These are phyloP conservation scores for Lasiodiplodia sp. DNA, from an alignment of 2,329 filamentous ascomycete genomes.

Conservation along the genomic window DNA sequence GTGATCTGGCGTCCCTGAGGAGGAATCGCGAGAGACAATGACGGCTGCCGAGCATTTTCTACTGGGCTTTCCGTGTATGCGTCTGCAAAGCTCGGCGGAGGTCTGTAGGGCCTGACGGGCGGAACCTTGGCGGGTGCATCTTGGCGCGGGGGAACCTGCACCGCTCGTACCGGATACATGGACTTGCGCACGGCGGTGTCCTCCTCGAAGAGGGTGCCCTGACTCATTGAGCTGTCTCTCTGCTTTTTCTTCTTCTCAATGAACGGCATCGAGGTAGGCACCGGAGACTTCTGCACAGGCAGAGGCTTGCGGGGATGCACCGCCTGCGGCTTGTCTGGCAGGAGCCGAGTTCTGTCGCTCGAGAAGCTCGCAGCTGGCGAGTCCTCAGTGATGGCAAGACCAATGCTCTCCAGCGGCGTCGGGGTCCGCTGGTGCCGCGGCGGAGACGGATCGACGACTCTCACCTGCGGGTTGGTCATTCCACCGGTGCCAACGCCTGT, in stretches of 20 bases:
- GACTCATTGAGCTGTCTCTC: slow-evolving; percentile 43
- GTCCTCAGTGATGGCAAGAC: slow-evolving; percentile 48
- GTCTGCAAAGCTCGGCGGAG: slow-evolving; percentile 13
- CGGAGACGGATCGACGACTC: slow-evolving; percentile 4
- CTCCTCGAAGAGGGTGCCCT: slow-evolving; percentile 49
- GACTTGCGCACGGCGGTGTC: slow-evolving; percentile 23
- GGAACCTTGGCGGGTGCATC: not conserved
- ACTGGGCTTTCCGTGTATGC: slow-evolving; percentile 13
- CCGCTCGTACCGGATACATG: slow-evolving; percentile 18
- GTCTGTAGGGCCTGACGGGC: slow-evolving; percentile 3
- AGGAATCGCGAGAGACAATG: slow-evolving; percentile 15
- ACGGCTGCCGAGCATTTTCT: not conserved
- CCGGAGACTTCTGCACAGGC: slow-evolving; percentile 9
- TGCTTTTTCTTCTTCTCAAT: slow-evolving; percentile 22
- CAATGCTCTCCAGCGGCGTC: slow-evolving; percentile 44
- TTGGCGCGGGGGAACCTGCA: slow-evolving; percentile 11
- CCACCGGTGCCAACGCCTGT: slow-evolving; percentile 27
- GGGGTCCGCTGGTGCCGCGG: slow-evolving; percentile 4
- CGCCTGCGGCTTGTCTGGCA: slow-evolving; percentile 38
- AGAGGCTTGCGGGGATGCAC: slow-evolving; percentile 29
- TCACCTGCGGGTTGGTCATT: slow-evolving; percentile 7
- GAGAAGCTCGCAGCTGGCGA: slow-evolving; percentile 27
- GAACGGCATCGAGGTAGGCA: slow-evolving; percentile 7
- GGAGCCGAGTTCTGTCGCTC: slow-evolving; percentile 31
- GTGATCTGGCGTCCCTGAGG: slow-evolving; percentile 1